phyloP scores from a whole-genome alignment of 768 basidiomycete genomes.

The Podaxis sp. region DNA sequence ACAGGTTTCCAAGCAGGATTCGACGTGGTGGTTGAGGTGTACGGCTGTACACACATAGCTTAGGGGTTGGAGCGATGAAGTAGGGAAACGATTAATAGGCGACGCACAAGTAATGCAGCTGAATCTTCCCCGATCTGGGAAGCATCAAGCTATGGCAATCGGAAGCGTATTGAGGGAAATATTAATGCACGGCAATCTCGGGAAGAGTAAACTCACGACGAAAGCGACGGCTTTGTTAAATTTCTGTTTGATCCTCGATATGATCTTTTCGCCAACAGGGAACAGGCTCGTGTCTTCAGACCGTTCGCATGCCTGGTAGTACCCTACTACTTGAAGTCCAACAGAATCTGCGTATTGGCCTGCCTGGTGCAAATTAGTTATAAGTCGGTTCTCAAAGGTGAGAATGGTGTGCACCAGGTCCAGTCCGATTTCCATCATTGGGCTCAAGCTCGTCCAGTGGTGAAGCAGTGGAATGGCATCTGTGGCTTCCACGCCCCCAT shows the following conservation, averaged over 20 bases:
- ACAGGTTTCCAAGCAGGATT: slow-evolving; percentile 49
- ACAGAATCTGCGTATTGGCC: slow-evolving; percentile 55
- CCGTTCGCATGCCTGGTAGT: slow-evolving; percentile 73
- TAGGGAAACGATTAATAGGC: background rate
- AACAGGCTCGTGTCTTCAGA: slow-evolving; percentile 60
- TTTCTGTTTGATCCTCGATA: slow-evolving; percentile 48
- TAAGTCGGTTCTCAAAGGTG: background rate
- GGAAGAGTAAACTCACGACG: slow-evolving; percentile 47
- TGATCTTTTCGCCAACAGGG: slow-evolving; percentile 66
- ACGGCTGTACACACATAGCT: slow-evolving; percentile 42
- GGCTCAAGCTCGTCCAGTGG: slow-evolving; percentile 81
- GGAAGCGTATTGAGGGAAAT: slow-evolving; percentile 15
- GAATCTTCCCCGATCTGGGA: slow-evolving; percentile 51
- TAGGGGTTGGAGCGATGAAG: background rate
- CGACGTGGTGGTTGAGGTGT: slow-evolving; percentile 38
- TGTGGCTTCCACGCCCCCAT: slow-evolving; percentile 44
- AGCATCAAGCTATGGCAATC: slow-evolving; percentile 53
- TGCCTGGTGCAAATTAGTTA: slow-evolving; percentile 41
- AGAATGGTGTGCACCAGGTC: slow-evolving; percentile 55
- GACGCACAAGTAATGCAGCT: slow-evolving; percentile 59
- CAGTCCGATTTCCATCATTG: slow-evolving; percentile 85
- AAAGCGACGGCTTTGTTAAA: slow-evolving; percentile 68
- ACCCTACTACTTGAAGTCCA: slow-evolving; percentile 60
- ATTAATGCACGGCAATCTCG: background rate
- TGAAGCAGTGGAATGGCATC: slow-evolving; percentile 80